These are phyloP conservation scores for Colletotrichum sp. DNA, from an alignment of 2,329 filamentous ascomycete species.

Conservation along the genomic window DNA sequence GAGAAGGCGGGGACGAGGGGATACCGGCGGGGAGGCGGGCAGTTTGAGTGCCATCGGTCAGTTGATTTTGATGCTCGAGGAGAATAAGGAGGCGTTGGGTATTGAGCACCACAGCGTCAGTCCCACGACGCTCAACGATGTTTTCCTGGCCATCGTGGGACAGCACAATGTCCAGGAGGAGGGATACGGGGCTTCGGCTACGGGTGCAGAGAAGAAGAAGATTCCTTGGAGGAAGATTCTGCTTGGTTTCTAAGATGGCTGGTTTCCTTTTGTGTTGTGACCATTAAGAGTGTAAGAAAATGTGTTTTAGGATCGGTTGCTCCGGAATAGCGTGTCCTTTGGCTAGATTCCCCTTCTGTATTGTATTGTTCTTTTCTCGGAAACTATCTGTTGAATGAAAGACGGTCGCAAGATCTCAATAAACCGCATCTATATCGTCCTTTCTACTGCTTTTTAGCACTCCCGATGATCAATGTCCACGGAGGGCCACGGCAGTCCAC, in stretches of 20 bases:
- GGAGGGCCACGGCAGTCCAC: background rate
- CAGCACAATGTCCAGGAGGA: constrained; percentile 82
- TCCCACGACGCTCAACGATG: constrained; percentile 89
- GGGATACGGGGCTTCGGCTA: constrained; percentile 41
- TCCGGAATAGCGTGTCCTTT: background rate
- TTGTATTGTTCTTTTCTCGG: background rate
- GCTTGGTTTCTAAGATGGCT: background rate
- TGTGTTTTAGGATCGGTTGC: background rate
- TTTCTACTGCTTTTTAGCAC: background rate
- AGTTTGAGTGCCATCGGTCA: constrained; percentile 62
- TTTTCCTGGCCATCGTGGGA: constrained; percentile 85
- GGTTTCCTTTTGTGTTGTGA: background rate
- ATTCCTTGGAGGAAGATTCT: constrained; percentile 6
- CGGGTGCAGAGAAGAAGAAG: background rate
- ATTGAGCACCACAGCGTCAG: constrained; percentile 87
- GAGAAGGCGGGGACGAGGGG: background rate
- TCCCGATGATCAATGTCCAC: background rate
- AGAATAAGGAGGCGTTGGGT: constrained; percentile 69
- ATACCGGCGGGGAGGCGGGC: rapidly evolving
- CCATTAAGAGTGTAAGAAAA: background rate
- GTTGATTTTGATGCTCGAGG: constrained; percentile 76
- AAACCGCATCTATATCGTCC: background rate
- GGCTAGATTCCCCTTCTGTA: background rate
- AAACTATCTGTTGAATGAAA: rapidly evolving
- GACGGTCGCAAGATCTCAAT: background rate